These are phyloP conservation scores for Ophiostoma montium DNA, from an alignment of 2,329 filamentous ascomycete species.

Conservation along the genomic window DNA sequence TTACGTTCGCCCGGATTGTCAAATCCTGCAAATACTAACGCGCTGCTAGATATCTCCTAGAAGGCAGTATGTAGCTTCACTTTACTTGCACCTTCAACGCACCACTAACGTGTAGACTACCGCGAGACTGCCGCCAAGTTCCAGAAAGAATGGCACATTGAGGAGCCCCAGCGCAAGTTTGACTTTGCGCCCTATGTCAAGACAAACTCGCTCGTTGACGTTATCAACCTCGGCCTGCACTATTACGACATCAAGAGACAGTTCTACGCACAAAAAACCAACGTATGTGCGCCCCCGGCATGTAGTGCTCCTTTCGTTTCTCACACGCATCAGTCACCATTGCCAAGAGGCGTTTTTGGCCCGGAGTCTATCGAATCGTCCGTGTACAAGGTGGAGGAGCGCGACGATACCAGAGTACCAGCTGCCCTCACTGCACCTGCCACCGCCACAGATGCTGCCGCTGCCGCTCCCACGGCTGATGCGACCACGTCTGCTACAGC, in stretches of 20 bases:
- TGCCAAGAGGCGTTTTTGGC: constrained; percentile 42
- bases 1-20: too few relatives aligned
- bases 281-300: constrained; percentile 26
- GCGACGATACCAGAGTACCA: background rate
- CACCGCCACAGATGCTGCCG: background rate
- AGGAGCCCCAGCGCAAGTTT: constrained; percentile 47
- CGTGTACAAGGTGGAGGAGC: background rate
- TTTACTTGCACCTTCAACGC: background rate
- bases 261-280: constrained; percentile 26
- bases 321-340: constrained; percentile 30
- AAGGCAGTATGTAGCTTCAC: constrained; percentile 40
- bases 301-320: constrained; percentile 3
- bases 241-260: constrained; percentile 47
- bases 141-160: constrained; percentile 53
- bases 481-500: background rate
- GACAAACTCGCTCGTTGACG: constrained; percentile 47
- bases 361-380: constrained; percentile 23
- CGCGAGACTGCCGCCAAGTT: constrained; percentile 53
- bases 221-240: constrained; percentile 49
- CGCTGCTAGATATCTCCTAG: constrained; percentile 39
- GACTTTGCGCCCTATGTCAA: constrained; percentile 51
- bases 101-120: constrained; percentile 36
- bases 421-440: background rate
- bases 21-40: constrained; percentile 6
- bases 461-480: background rate